A percentile compares a stretch with the other conserved stretches of the same genome.
phyloP scores from a whole-genome alignment of 495 filamentous ascomycete species.

The Xylaria nigripes region DNA sequence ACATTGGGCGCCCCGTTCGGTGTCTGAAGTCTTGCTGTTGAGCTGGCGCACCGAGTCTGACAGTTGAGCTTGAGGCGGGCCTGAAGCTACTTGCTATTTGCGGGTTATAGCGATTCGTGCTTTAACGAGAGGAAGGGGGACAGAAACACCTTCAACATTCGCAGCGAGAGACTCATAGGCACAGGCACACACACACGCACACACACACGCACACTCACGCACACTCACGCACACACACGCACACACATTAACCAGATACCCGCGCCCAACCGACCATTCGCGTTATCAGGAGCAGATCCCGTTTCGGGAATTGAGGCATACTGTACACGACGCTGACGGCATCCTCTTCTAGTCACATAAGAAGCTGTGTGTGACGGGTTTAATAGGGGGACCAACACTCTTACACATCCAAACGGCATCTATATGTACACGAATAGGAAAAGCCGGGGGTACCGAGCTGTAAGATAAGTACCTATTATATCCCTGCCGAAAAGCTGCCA shows the following conservation, averaged over 20 bases:
- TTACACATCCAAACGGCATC: not conserved
- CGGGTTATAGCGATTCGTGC: not conserved
- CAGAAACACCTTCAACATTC: not conserved
- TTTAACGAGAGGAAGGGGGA: not conserved
- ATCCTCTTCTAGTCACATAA: not conserved
- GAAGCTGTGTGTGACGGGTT: not conserved
- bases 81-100: not conserved
- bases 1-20: not conserved
- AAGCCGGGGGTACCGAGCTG: not conserved
- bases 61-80: not conserved
- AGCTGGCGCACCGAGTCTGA: not conserved
- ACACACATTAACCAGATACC: not conserved
- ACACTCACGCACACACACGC: too few relatives aligned
- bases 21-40: not conserved
- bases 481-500: conserved; percentile 6
- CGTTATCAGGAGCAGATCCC: not conserved
- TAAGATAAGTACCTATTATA: conserved; percentile 1
- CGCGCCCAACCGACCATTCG: not conserved
- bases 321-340: not conserved
- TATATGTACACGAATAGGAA: not conserved
- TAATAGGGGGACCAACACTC: not conserved
- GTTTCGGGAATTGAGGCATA: not conserved
- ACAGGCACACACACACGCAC: too few relatives aligned
- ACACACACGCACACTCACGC: too few relatives aligned
- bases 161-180: not conserved